These are phyloP conservation scores for Sporodiniella umbellata DNA, from an alignment of 371 early-diverging fungal genomes.

Conservation along the genomic window DNA sequence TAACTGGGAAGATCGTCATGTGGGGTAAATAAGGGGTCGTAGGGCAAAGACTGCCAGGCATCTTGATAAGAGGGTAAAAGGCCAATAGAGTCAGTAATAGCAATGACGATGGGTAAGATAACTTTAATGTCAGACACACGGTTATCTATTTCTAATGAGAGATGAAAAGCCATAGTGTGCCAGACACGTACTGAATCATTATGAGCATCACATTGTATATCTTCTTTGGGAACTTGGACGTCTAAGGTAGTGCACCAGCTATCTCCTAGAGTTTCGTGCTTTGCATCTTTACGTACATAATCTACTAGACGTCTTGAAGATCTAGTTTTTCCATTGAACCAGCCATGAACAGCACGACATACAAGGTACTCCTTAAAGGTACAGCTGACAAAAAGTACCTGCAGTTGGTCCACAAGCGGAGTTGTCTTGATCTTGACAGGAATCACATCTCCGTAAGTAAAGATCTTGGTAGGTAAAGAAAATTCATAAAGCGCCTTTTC, in stretches of 20 bases:
- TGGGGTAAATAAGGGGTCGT: conserved; percentile 24
- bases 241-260: conserved; percentile 6
- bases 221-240: conserved; percentile 25
- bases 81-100: conserved; percentile 8
- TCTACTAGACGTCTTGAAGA: conserved; percentile 32
- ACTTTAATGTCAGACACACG: conserved; percentile 23
- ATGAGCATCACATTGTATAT: conserved; percentile 29
- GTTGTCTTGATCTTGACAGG: conserved; percentile 16
- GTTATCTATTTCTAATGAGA: conserved; percentile 3
- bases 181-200: conserved; percentile 27
- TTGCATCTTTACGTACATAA: conserved; percentile 20
- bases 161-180: conserved; percentile 25
- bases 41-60: conserved; percentile 25
- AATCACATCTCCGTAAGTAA: conserved; percentile 23
- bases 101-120: conserved; percentile 22
- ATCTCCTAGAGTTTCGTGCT: not conserved
- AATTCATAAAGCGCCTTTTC: conserved; percentile 30
- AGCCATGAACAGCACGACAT: conserved; percentile 23
- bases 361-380: conserved; percentile 44
- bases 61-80: conserved; percentile 30
- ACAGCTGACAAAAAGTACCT: conserved; percentile 23
- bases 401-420: conserved; percentile 7
- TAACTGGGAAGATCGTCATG: conserved; percentile 6
- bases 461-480: conserved; percentile 25
- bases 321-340: conserved; percentile 33